A percentile compares a stretch with the other conserved stretches of the same genome.
Conservation (phyloP, 2,329 filamentous ascomycete genomes). For the Zymoseptoria crescenta region DNA sequence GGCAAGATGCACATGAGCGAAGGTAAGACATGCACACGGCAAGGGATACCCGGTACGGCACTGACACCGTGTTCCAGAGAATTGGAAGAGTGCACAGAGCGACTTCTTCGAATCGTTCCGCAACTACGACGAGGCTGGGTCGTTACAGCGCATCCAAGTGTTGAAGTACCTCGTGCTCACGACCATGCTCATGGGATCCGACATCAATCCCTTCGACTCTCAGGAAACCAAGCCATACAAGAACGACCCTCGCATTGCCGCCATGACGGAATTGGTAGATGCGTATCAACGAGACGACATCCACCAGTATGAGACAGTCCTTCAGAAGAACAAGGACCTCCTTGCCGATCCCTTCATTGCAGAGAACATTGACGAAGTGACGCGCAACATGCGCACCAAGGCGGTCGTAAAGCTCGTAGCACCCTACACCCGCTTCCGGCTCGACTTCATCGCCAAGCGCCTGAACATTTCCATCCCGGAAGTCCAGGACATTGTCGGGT, state of each 20-base stretch:
- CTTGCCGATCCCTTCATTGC: slow-evolving; percentile 91
- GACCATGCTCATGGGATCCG: slow-evolving; percentile 96
- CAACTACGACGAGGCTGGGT: slow-evolving; percentile 97
- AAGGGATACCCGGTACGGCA: slow-evolving; percentile 17
- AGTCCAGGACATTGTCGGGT: slow-evolving; percentile 91
- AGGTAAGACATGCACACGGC: slow-evolving; percentile 32
- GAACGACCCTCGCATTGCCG: slow-evolving; percentile 86
- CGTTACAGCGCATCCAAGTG: slow-evolving; percentile 90
- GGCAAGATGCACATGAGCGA: slow-evolving; percentile 99
- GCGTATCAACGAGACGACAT: slow-evolving; percentile 95
- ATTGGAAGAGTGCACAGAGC: slow-evolving; percentile 93
- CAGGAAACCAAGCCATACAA: slow-evolving; percentile 99
- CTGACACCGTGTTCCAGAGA: slow-evolving; percentile 49
- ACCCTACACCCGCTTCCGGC: slow-evolving; percentile 86
- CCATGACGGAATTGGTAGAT: slow-evolving; percentile 95
- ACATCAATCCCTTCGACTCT: slow-evolving; percentile 98
- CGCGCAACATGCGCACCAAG: slow-evolving; percentile 95
- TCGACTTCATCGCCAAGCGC: slow-evolving; percentile 78
- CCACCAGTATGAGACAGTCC: slow-evolving; percentile 77
- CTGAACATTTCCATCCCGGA: slow-evolving; percentile 79
- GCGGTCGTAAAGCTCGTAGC: slow-evolving; percentile 87
- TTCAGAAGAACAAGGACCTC: slow-evolving; percentile 81
- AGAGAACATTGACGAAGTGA: slow-evolving; percentile 98
- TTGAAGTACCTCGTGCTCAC: slow-evolving; percentile 94
- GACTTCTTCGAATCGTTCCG: slow-evolving; percentile 99